Conservation (phyloP, 2,329 filamentous ascomycete species). For the Colletotrichum camelliae region DNA sequence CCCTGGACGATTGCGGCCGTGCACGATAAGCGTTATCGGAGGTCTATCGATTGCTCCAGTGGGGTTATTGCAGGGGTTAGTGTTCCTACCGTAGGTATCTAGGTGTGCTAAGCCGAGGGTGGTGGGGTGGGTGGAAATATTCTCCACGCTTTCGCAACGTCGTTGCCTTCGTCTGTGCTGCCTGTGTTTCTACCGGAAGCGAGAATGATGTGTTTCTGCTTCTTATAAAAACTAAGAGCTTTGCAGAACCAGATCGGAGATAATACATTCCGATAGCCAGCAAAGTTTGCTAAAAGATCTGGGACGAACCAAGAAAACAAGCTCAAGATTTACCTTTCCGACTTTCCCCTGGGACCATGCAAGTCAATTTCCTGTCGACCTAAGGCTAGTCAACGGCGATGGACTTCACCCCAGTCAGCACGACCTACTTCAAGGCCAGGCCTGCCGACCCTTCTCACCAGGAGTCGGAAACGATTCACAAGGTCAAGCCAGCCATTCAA, state of each 20-base stretch:
- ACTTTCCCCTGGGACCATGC: background rate
- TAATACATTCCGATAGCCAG: background rate
- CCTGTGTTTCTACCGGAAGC: background rate
- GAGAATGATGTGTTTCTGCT: background rate
- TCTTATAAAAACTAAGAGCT: background rate
- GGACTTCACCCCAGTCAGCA: slow-evolving; percentile 63
- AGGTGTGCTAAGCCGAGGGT: background rate
- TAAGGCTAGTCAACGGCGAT: slow-evolving; percentile 37
- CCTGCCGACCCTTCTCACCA: slow-evolving; percentile 43
- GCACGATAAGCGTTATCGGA: background rate
- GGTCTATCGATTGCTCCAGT: background rate
- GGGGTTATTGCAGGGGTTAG: background rate
- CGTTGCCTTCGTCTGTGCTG: background rate
- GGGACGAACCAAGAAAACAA: background rate
- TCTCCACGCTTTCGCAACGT: background rate
- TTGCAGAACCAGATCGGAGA: background rate
- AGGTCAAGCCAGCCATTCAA: slow-evolving; percentile 2
- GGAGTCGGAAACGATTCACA: slow-evolving; percentile 33
- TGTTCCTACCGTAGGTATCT: too few relatives aligned
- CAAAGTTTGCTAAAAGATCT: background rate
- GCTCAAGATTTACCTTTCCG: background rate
- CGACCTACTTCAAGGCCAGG: slow-evolving; percentile 49
- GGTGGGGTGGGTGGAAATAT: background rate
- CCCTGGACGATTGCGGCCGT: background rate
- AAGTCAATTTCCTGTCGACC: background rate